phyloP scores from a whole-genome alignment of 345 rosid genomes.

The Corymbia maculata region DNA sequence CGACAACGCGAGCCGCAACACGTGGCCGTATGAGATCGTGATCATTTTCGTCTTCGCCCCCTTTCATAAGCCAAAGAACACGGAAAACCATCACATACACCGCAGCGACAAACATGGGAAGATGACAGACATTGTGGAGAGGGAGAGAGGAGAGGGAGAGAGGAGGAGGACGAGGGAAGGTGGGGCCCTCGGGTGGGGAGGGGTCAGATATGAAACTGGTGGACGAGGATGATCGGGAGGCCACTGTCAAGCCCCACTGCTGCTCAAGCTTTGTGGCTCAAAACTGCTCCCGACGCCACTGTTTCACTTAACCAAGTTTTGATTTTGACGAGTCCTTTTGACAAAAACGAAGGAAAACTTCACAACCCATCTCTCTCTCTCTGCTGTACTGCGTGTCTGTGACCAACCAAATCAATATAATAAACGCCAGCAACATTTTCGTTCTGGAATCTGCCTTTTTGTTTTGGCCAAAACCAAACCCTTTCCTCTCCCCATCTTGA shows the following conservation, averaged over 20 bases:
- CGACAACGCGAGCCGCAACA: not conserved
- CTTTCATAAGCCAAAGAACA: too few species aligned
- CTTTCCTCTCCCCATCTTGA: not conserved
- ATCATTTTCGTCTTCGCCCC: not conserved
- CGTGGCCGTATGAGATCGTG: not conserved
- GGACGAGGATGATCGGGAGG: constrained; percentile 3
- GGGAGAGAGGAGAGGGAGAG: not conserved
- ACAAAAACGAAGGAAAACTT: not conserved
- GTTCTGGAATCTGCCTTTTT: not conserved
- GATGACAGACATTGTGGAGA: not conserved
- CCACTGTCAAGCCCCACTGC: constrained; percentile 11
- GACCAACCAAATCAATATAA: not conserved
- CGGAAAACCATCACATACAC: too few species aligned
- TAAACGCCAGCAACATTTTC: not conserved
- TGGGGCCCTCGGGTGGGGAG: not conserved
- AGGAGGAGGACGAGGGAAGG: not conserved
- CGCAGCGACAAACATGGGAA: not conserved
- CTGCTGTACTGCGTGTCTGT: not conserved
- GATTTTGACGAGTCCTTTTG: not conserved
- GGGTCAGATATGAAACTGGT: constrained; percentile 12
- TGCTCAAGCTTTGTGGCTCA: constrained; percentile 9
- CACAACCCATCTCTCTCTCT: not conserved
- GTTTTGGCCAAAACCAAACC: not conserved
- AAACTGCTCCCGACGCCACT: not conserved
- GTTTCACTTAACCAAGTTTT: not conserved